Evolutionary conservation across 352 stramenopile species (phyloP).

Genomic region (Phytophthora pseudosyringae): DNA sequence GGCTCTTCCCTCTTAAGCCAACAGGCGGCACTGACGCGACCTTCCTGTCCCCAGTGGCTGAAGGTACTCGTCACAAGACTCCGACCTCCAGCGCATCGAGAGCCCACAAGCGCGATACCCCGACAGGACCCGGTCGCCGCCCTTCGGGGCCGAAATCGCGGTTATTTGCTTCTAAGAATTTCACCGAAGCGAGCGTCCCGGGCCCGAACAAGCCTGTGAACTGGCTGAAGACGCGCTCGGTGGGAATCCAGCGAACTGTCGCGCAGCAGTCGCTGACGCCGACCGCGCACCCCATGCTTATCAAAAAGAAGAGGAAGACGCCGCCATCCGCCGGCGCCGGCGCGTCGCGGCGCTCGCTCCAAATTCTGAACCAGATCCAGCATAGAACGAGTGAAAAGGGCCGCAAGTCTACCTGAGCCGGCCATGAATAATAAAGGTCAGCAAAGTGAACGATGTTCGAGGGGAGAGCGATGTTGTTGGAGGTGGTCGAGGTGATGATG

Average conservation of each 20-base stretch:
- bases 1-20: conserved; percentile 80
- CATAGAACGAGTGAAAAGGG: conserved; percentile 56
- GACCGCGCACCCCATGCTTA: conserved; percentile 39
- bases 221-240: conserved; percentile 80
- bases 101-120: conserved; percentile 59
- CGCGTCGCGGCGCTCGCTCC: conserved; percentile 71
- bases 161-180: conserved; percentile 57
- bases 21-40: conserved; percentile 34
- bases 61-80: conserved; percentile 42
- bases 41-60: conserved; percentile 67
- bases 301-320: conserved; percentile 67
- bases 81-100: conserved; percentile 61
- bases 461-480: too few relatives aligned
- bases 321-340: conserved; percentile 53
- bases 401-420: conserved; percentile 44
- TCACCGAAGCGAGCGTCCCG: conserved; percentile 35
- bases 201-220: conserved; percentile 69
- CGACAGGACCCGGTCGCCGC: conserved; percentile 39
- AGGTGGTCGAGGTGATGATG: conserved; percentile 1
- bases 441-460: conserved; percentile 4
- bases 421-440: conserved; percentile 20
- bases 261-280: conserved; percentile 47
- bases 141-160: conserved; percentile 38
- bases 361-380: conserved; percentile 87
- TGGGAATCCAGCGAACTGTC: conserved; percentile 29